These are phyloP conservation scores for Populus tomentosa DNA, from an alignment of 441 rosid species.

Conservation along the genomic window DNA sequence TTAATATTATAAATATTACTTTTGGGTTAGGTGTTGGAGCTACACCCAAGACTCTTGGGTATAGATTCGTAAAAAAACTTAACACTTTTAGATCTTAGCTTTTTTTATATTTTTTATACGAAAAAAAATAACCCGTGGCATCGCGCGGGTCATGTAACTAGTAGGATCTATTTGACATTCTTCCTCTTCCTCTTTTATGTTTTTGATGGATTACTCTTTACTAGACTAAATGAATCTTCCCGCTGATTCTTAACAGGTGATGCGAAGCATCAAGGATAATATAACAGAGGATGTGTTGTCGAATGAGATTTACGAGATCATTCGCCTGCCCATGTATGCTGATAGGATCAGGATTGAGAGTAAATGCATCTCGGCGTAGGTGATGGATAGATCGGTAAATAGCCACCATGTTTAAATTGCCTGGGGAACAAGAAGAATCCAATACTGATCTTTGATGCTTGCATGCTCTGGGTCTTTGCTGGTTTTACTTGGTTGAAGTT, in stretches of 20 bases:
- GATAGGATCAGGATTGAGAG: slow-evolving; percentile 83
- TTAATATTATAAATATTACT: too few relatives aligned
- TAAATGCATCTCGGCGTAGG: slow-evolving; percentile 52
- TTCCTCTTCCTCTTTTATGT: not conserved
- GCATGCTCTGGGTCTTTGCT: not conserved
- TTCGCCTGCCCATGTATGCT: slow-evolving; percentile 84
- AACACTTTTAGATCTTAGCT: too few relatives aligned
- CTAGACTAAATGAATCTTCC: slow-evolving; percentile 15
- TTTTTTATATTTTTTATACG: too few relatives aligned
- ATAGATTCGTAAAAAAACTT: too few relatives aligned
- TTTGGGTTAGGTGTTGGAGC: too few relatives aligned
- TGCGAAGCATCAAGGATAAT: slow-evolving; percentile 88
- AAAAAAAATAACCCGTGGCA: too few relatives aligned
- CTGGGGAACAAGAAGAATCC: not conserved
- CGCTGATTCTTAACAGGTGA: slow-evolving; percentile 50
- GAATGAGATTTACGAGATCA: slow-evolving; percentile 69
- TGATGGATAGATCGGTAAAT: slow-evolving; percentile 9
- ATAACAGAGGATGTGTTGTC: slow-evolving; percentile 74
- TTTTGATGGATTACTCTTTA: not conserved
- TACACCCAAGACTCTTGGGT: too few relatives aligned
- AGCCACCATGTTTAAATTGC: not conserved
- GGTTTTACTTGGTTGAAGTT: slow-evolving; percentile 4
- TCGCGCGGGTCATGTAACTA: too few relatives aligned
- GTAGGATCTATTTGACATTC: not conserved
- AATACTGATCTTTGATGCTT: slow-evolving; percentile 6